These are phyloP conservation scores for Hydrangea macrophylla DNA, from an alignment of 148 eudicot genomes.

Conservation along the genomic window DNA sequence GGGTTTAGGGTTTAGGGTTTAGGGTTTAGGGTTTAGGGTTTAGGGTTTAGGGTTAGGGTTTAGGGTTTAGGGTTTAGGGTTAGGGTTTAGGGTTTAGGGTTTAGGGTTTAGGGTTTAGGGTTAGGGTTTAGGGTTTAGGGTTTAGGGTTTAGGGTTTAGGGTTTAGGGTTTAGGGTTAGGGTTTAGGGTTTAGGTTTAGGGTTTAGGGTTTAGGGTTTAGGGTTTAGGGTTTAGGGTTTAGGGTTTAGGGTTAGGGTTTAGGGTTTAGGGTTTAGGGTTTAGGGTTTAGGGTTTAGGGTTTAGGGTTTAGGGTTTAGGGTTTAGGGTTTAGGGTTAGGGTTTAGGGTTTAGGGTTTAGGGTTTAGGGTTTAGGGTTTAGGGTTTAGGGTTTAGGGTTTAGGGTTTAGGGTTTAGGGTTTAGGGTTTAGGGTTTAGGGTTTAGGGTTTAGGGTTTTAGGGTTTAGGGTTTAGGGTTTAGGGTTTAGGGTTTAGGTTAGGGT, in stretches of 20 bases:
- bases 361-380: conserved; percentile 18
- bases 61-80: conserved; percentile 18
- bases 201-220: too few species aligned
- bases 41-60: background rate
- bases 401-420: conserved; percentile 16
- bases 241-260: conserved; percentile 15
- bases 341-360: conserved; percentile 19
- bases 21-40: conserved; percentile 17
- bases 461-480: conserved; percentile 16
- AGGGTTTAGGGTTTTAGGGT: conserved; percentile 14
- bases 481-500: conserved; percentile 18
- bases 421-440: conserved; percentile 16
- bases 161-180: conserved; percentile 15
- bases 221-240: conserved; percentile 11
- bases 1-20: conserved; percentile 16
- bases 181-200: conserved; percentile 15
- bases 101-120: conserved; percentile 5
- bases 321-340: conserved; percentile 17
- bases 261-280: conserved; percentile 16
- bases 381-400: conserved; percentile 18
- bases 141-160: conserved; percentile 16
- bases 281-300: conserved; percentile 16
- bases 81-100: conserved; percentile 13
- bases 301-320: conserved; percentile 17
- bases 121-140: conserved; percentile 18